A percentile compares a stretch with the other conserved stretches of the same genome.
phyloP scores from a whole-genome alignment of 2,329 filamentous ascomycete genomes.

The Lojkania enalia region DNA sequence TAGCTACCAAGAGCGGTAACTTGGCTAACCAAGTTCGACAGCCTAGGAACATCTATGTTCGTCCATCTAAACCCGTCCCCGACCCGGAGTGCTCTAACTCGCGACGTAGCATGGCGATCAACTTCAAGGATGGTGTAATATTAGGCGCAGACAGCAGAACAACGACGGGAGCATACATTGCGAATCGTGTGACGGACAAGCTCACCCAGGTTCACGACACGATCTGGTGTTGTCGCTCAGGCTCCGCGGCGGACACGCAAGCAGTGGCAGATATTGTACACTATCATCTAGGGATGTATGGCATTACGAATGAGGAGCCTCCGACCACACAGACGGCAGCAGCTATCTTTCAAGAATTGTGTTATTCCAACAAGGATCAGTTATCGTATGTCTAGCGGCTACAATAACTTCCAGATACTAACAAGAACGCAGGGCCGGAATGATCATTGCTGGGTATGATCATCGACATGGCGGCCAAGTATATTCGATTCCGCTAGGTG shows the following conservation, averaged over 20 bases:
- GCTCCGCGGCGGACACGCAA: constrained; percentile 96
- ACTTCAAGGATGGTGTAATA: constrained; percentile 98
- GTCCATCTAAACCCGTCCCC: constrained; percentile 40
- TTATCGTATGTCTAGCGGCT: constrained; percentile 66
- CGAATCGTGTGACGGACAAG: constrained; percentile 99
- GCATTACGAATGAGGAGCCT: constrained; percentile 83
- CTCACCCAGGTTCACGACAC: constrained; percentile 97
- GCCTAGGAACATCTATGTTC: constrained; percentile 96
- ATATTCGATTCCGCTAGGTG: constrained; percentile 94
- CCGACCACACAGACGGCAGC: constrained; percentile 95
- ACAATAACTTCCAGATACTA: no score
- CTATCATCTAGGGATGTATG: constrained; percentile 92
- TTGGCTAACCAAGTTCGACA: constrained; percentile 51
- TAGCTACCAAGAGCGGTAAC: constrained; percentile 9
- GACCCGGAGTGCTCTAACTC: constrained; percentile 29
- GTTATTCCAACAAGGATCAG: constrained; percentile 95
- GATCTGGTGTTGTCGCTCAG: constrained; percentile 99
- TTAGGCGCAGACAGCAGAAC: constrained; percentile 97
- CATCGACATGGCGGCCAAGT: constrained; percentile 93
- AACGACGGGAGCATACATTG: constrained; percentile 96
- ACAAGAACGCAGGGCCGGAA: constrained; percentile 69
- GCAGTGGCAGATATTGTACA: constrained; percentile 97
- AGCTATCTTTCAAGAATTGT: constrained; percentile 95
- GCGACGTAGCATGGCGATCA: constrained; percentile 84
- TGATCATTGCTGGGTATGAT: constrained; percentile 99